phyloP scores from a whole-genome alignment of 2,329 filamentous ascomycete species.

The Mycosphaerella sp. region DNA sequence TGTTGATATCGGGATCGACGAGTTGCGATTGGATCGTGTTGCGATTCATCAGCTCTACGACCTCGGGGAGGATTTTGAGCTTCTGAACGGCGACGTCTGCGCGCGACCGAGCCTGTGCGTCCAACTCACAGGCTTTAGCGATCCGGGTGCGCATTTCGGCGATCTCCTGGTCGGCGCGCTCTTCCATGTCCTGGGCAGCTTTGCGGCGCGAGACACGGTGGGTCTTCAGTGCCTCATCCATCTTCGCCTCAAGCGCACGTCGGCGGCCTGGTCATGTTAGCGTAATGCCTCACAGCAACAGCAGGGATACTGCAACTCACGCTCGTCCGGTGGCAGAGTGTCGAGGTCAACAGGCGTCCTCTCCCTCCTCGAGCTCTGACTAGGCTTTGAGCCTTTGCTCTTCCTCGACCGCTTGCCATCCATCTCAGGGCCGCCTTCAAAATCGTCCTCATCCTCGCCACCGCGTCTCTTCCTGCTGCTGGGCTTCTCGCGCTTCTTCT shows the following conservation, averaged over 20 bases:
- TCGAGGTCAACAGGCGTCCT: slow-evolving; percentile 66
- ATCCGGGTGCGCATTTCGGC: slow-evolving; percentile 81
- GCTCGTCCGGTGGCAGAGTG: slow-evolving; percentile 74
- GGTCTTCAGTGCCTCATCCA: slow-evolving; percentile 84
- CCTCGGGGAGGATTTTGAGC: slow-evolving; percentile 86
- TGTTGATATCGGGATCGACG: slow-evolving; percentile 89
- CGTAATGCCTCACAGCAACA: slow-evolving; percentile 15
- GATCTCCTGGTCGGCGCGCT: slow-evolving; percentile 84
- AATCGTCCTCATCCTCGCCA: slow-evolving; percentile 22
- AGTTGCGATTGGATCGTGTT: slow-evolving; percentile 79
- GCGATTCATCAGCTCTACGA: slow-evolving; percentile 79
- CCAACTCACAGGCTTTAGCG: slow-evolving; percentile 80
- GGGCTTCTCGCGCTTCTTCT: slow-evolving; percentile 25
- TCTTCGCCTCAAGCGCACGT: slow-evolving; percentile 75
- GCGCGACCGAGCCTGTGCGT: slow-evolving; percentile 73
- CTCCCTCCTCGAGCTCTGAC: slow-evolving; percentile 38
- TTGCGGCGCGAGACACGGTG: slow-evolving; percentile 70
- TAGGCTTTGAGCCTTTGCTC: slow-evolving; percentile 39
- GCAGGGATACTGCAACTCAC: slow-evolving; percentile 42
- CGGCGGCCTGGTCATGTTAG: slow-evolving; percentile 52
- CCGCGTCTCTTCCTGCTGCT: slow-evolving; percentile 18
- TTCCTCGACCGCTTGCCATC: slow-evolving; percentile 51
- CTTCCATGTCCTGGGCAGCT: slow-evolving; percentile 87
- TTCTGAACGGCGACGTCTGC: slow-evolving; percentile 84
- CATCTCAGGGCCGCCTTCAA: slow-evolving; percentile 43